phyloP scores from a whole-genome alignment of 257 asterid species.

The Ilex asprella region DNA sequence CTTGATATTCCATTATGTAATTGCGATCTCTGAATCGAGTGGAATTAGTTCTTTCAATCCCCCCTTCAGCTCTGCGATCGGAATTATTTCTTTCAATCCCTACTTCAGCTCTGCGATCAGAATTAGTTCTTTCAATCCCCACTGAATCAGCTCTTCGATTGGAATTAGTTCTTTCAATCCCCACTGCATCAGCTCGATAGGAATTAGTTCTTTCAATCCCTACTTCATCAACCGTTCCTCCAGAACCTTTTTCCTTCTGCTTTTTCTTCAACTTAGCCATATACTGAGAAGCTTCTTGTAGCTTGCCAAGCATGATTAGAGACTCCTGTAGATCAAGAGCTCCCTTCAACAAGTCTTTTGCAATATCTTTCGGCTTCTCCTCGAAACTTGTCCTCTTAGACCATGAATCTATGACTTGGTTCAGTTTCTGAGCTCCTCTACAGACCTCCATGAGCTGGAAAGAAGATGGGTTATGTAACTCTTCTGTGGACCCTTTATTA shows the following conservation, averaged over 20 bases:
- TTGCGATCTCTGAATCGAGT: slow-evolving; percentile 6
- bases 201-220: slow-evolving; percentile 25
- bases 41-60: no score
- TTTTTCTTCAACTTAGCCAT: slow-evolving; percentile 34
- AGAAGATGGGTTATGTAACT: slow-evolving; percentile 32
- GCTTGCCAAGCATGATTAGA: slow-evolving; percentile 43
- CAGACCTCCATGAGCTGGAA: slow-evolving; percentile 59
- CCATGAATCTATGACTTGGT: slow-evolving; percentile 34
- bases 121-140: no score
- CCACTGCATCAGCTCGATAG: slow-evolving; percentile 23
- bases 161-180: slow-evolving; percentile 21
- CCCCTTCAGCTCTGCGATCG: no score
- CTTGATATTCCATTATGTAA: slow-evolving; percentile 22
- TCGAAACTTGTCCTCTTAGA: slow-evolving; percentile 29
- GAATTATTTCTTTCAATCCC: slow-evolving; percentile 23
- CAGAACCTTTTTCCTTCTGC: slow-evolving; percentile 26
- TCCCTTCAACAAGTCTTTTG: slow-evolving; percentile 51
- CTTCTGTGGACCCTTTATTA: slow-evolving; percentile 18
- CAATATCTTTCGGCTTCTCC: slow-evolving; percentile 31
- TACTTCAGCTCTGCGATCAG: slow-evolving; percentile 10
- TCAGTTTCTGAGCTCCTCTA: slow-evolving; percentile 47
- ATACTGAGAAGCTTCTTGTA: slow-evolving; percentile 51
- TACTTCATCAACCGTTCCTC: slow-evolving; percentile 7
- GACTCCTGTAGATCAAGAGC: slow-evolving; percentile 69
- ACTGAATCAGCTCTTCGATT: neutral